Conservation (phyloP, 495 filamentous ascomycete species). For the Annulohypoxylon moriforme region DNA sequence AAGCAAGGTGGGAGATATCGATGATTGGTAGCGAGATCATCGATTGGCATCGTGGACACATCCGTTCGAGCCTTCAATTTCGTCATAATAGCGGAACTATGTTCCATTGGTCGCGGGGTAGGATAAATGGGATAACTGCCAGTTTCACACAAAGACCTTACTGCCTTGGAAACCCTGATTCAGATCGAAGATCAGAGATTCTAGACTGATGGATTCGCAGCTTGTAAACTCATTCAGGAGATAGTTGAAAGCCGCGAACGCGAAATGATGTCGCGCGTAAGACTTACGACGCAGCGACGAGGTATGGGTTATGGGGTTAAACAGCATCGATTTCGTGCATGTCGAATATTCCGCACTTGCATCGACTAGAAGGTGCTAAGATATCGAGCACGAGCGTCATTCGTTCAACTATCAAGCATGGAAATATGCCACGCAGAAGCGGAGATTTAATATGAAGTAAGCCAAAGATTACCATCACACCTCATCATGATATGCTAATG, state of each 20-base stretch:
- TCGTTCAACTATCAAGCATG: slow-evolving; percentile 14
- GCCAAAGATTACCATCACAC: slow-evolving; percentile 18
- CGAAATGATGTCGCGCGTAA: slow-evolving; percentile 34
- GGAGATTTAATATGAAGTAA: slow-evolving; percentile 30
- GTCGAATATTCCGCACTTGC: slow-evolving; percentile 25
- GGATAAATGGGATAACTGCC: slow-evolving; percentile 16
- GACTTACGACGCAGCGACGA: slow-evolving; percentile 35
- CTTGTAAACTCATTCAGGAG: slow-evolving; percentile 7
- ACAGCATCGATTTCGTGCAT: slow-evolving; percentile 34
- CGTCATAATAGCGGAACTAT: slow-evolving; percentile 41
- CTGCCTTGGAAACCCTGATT: slow-evolving; percentile 22
- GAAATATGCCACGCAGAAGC: slow-evolving; percentile 1
- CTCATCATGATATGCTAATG: slow-evolving; percentile 9
- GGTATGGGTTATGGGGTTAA: slow-evolving; percentile 25
- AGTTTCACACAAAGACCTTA: slow-evolving; percentile 12
- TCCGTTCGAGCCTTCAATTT: slow-evolving; percentile 31
- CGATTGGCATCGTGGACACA: slow-evolving; percentile 32
- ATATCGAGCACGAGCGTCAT: slow-evolving; percentile 6
- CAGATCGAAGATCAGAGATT: slow-evolving; percentile 25
- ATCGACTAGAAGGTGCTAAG: slow-evolving; percentile 14
- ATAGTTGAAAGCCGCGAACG: slow-evolving; percentile 21
- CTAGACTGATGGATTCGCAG: slow-evolving; percentile 17
- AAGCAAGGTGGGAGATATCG: neutral
- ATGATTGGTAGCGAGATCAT: slow-evolving; percentile 23
- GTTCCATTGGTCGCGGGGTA: slow-evolving; percentile 38